phyloP scores from a whole-genome alignment of 2,329 filamentous ascomycete species.

The Verticillium dahliae region DNA sequence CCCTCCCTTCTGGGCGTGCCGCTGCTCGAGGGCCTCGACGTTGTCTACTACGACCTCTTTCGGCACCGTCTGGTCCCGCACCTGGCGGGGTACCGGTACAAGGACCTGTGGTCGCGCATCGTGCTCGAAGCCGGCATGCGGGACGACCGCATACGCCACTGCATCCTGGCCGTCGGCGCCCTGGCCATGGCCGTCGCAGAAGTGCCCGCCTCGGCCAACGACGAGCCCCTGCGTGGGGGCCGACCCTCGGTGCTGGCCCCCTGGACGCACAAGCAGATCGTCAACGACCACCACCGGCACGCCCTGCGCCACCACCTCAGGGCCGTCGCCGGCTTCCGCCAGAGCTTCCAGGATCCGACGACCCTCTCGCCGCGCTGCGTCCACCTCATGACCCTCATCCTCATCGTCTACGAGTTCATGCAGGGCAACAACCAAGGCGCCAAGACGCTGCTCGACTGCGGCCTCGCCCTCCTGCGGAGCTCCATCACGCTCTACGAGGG shows the following conservation, averaged over 20 bases:
- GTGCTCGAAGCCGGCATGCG: constrained; percentile 4
- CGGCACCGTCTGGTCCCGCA: constrained; percentile 3
- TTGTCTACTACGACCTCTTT: constrained; percentile 6
- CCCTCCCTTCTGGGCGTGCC: not conserved
- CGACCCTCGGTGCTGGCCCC: not conserved
- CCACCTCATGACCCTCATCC: constrained; percentile 7
- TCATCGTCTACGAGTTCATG: constrained; percentile 10
- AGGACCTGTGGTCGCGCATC: constrained; percentile 4
- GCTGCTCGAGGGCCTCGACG: constrained; percentile 1
- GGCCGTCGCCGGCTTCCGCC: constrained; percentile 4
- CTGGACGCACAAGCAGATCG: not conserved
- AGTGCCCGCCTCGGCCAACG: not conserved
- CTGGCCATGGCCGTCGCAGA: not conserved
- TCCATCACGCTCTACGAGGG: constrained; percentile 3
- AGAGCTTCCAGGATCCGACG: not conserved
- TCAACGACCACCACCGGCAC: constrained; percentile 2
- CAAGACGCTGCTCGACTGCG: constrained; percentile 6
- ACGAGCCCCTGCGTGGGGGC: not conserved
- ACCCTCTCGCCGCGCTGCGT: constrained; percentile 4
- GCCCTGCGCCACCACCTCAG: constrained; percentile 4
- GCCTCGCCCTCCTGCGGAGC: constrained; percentile 4
- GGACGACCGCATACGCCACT: constrained; percentile 6
- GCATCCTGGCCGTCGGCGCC: constrained; percentile 4
- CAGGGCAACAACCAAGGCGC: constrained; percentile 8
- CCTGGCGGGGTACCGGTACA: constrained; percentile 3